Conservation (phyloP, 257 asterid species). For the Rehmannia glutinosa region DNA sequence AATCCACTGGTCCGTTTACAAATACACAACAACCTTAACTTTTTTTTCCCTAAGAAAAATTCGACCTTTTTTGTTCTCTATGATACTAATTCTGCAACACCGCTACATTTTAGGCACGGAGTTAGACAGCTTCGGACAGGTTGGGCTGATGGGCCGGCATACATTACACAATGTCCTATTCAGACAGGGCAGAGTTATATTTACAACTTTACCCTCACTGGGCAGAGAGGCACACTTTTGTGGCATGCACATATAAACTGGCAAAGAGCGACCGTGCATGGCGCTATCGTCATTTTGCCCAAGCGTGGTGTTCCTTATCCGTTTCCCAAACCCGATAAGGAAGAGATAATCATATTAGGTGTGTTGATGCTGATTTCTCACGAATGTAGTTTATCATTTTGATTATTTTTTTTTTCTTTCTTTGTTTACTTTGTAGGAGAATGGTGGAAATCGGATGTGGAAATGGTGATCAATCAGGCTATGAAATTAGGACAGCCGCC, state of each 20-base stretch:
- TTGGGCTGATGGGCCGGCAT: constrained; percentile 82
- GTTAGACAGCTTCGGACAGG: constrained; percentile 66
- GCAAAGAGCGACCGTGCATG: constrained; percentile 75
- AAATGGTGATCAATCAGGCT: constrained; percentile 49
- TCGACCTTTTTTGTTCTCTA: background rate
- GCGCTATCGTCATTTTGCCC: constrained; percentile 68
- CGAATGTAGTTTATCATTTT: background rate
- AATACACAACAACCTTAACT: background rate
- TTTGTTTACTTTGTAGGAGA: constrained; percentile 66
- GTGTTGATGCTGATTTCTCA: background rate
- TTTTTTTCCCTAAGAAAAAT: background rate
- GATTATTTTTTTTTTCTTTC: background rate
- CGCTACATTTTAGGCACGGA: constrained; percentile 55
- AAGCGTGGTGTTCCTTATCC: constrained; percentile 59
- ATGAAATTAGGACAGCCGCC: constrained; percentile 54
- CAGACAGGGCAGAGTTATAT: constrained; percentile 55
- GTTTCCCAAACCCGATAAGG: constrained; percentile 64
- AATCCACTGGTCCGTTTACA: constrained; percentile 49
- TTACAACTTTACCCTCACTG: constrained; percentile 60
- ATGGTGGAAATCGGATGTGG: constrained; percentile 91
- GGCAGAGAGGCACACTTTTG: constrained; percentile 71
- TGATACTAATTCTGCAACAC: background rate
- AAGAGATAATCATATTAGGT: constrained; percentile 62
- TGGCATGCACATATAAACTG: constrained; percentile 75
- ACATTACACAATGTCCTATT: constrained; percentile 71